A percentile compares a stretch with the other conserved stretches of the same genome.
These are phyloP conservation scores for Nannizziopsis arthrosporioides DNA, from an alignment of 2,329 filamentous ascomycete species.

Conservation along the genomic window DNA sequence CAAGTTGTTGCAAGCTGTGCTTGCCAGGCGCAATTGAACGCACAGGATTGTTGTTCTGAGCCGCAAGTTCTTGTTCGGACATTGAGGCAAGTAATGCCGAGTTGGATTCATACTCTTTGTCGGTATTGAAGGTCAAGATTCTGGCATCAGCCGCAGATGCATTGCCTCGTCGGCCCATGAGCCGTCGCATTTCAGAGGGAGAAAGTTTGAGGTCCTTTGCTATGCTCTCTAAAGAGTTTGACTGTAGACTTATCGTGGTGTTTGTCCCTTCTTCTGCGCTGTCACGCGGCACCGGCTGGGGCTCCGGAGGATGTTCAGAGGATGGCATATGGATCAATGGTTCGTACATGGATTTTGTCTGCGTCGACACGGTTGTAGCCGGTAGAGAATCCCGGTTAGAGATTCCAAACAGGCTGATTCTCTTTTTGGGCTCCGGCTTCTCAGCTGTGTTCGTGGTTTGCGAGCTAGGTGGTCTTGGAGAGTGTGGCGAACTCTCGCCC, in stretches of 20 bases:
- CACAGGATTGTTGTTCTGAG: slow-evolving; percentile 64
- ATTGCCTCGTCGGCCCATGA: slow-evolving; percentile 58
- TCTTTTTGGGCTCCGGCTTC: slow-evolving; percentile 27
- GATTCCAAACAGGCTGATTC: slow-evolving; percentile 36
- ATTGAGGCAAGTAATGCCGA: slow-evolving; percentile 60
- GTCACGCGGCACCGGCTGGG: not conserved
- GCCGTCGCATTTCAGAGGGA: slow-evolving; percentile 61
- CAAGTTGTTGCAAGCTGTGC: slow-evolving; percentile 76
- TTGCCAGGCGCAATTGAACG: slow-evolving; percentile 75
- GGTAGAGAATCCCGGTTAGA: slow-evolving; percentile 21
- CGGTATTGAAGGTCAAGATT: slow-evolving; percentile 79
- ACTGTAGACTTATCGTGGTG: slow-evolving; percentile 25
- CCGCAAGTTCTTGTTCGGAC: slow-evolving; percentile 42
- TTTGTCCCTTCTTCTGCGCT: slow-evolving; percentile 8
- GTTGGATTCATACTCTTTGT: slow-evolving; percentile 75
- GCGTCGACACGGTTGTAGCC: slow-evolving; percentile 1
- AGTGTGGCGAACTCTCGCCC: slow-evolving; percentile 13
- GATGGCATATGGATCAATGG: slow-evolving; percentile 30
- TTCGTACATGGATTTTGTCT: slow-evolving; percentile 23
- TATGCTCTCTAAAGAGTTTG: slow-evolving; percentile 51
- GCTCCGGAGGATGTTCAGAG: slow-evolving; percentile 17
- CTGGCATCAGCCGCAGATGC: slow-evolving; percentile 42
- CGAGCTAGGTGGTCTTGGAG: slow-evolving; percentile 15
- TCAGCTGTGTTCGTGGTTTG: slow-evolving; percentile 8
- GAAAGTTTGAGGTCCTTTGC: slow-evolving; percentile 71